Evolutionary conservation across 495 filamentous ascomycete species (phyloP).

Genomic region (Margaritispora aquatica): DNA sequence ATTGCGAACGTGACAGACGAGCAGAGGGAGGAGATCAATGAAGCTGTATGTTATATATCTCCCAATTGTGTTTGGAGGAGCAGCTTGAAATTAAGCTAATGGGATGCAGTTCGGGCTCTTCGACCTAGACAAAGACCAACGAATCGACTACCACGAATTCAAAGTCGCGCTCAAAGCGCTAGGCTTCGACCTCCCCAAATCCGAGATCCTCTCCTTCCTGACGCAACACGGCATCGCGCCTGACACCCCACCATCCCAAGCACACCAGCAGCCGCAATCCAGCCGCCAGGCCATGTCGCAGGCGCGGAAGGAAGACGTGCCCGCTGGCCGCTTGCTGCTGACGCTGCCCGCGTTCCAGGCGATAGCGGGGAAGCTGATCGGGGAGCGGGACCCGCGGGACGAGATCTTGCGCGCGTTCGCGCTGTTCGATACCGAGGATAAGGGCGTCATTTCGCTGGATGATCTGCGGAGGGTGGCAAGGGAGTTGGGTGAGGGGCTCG

Average conservation of each 20-base stretch:
- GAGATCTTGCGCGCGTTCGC: constrained; percentile 90
- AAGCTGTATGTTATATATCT: constrained; percentile 85
- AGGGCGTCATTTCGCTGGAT: constrained; percentile 79
- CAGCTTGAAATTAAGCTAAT: no score
- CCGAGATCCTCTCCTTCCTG: constrained; percentile 71
- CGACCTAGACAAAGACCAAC: constrained; percentile 90
- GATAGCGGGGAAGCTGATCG: constrained; percentile 73
- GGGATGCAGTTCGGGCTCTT: constrained; percentile 81
- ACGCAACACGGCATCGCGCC: constrained; percentile 62
- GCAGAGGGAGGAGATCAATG: constrained; percentile 82
- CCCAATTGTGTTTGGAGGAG: no score
- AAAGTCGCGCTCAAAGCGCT: constrained; percentile 96
- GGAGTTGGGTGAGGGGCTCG: constrained; percentile 84
- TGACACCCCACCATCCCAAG: constrained; percentile 19
- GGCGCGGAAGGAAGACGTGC: constrained; percentile 19
- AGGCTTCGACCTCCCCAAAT: constrained; percentile 83
- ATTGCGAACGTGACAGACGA: constrained; percentile 62
- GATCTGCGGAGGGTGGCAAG: constrained; percentile 83
- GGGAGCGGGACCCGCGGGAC: constrained; percentile 75
- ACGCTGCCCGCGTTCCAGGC: constrained; percentile 67
- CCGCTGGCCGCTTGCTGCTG: constrained; percentile 53
- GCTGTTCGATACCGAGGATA: constrained; percentile 68
- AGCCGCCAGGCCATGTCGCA: constrained; percentile 19
- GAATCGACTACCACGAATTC: constrained; percentile 96
- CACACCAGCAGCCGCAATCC: constrained; percentile 22